phyloP scores from a whole-genome alignment of 495 filamentous ascomycete genomes.

The Trichoderma reesei region DNA sequence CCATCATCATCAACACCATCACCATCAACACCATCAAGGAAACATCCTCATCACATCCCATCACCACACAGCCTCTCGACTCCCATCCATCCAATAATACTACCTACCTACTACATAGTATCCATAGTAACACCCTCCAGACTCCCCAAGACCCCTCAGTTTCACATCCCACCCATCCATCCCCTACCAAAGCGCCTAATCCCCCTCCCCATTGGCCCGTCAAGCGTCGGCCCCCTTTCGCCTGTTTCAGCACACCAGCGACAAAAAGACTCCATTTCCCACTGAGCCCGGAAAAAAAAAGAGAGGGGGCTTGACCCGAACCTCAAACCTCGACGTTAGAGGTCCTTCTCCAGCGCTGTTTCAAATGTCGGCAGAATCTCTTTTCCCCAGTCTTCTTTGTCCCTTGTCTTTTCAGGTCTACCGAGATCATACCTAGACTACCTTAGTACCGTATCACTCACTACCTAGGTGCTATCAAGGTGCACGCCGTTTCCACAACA shows the following conservation, averaged over 20 bases:
- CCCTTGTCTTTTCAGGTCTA: background rate
- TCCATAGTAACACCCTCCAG: no score
- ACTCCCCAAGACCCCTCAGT: background rate
- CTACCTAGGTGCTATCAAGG: no score
- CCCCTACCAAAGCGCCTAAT: slow-evolving; percentile 7
- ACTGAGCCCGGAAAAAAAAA: background rate
- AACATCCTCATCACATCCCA: background rate
- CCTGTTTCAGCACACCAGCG: slow-evolving; percentile 1
- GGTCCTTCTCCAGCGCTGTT: background rate
- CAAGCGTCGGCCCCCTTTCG: slow-evolving; percentile 19
- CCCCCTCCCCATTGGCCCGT: slow-evolving; percentile 7
- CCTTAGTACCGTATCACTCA: no score
- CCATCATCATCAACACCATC: no score
- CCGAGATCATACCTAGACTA: no score
- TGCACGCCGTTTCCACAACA: no score
- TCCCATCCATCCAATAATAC: no score
- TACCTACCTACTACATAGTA: no score
- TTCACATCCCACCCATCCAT: background rate
- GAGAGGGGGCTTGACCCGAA: background rate
- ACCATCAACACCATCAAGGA: background rate
- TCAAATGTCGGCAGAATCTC: background rate
- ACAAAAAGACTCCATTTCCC: background rate
- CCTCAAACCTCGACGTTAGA: slow-evolving; percentile 1
- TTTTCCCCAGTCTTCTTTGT: background rate
- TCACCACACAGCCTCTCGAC: no score